Conservation (phyloP, 176 grass and related monocot species). For the Triticum dicoccoides region DNA sequence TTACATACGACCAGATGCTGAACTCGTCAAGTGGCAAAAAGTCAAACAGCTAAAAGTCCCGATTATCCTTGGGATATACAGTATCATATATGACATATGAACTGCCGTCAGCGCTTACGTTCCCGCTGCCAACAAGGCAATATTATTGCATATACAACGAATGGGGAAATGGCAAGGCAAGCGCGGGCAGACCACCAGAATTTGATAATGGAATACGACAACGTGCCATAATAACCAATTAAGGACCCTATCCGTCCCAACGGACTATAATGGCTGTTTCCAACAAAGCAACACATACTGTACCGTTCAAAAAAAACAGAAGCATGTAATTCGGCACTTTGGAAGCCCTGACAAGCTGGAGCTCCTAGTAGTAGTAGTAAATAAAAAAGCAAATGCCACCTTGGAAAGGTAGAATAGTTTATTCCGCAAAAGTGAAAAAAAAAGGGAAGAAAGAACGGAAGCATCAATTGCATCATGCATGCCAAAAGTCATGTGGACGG, state of each 20-base stretch:
- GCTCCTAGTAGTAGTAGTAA: not conserved
- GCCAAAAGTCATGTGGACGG: not conserved
- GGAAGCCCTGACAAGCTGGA: not conserved
- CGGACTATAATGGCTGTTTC: too few relatives aligned
- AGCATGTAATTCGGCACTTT: not conserved
- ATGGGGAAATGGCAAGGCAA: constrained; percentile 5
- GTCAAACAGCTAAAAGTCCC: not conserved
- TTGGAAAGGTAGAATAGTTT: not conserved
- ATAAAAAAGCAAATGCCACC: not conserved
- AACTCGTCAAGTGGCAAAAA: not conserved
- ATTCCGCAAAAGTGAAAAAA: not conserved
- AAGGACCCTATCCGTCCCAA: not conserved
- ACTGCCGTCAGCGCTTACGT: constrained; percentile 39
- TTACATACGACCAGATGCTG: not conserved
- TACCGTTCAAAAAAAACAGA: not conserved
- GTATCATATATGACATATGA: not conserved
- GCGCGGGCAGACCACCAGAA: not conserved
- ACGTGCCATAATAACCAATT: not conserved
- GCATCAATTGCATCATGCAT: not conserved
- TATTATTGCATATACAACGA: not conserved
- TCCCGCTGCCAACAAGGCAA: not conserved
- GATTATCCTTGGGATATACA: not conserved
- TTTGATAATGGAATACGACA: constrained; percentile 8
- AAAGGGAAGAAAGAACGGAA: too few relatives aligned
- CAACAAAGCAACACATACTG: too few relatives aligned